Conservation (phyloP, 148 eudicot genomes). For the Nyssa sinensis region DNA sequence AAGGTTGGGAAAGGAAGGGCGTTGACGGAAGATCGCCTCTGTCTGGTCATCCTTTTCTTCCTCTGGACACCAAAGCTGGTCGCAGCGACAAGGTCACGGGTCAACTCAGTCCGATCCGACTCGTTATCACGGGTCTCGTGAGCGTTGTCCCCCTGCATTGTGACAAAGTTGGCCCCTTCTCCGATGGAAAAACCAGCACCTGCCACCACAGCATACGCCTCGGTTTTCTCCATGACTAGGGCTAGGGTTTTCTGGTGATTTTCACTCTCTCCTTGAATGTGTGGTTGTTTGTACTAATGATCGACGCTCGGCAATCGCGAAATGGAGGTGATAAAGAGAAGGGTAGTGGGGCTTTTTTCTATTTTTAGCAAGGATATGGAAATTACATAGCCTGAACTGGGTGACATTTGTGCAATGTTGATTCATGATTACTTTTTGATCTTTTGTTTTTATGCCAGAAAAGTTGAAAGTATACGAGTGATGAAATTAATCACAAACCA, state of each 20-base stretch:
- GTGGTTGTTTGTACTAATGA: background rate
- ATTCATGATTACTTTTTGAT: conserved; percentile 19
- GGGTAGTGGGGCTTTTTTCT: conserved; percentile 2
- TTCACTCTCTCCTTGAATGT: background rate
- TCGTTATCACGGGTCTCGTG: background rate
- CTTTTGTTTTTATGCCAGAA: background rate
- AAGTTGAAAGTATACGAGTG: background rate
- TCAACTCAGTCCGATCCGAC: conserved; percentile 5
- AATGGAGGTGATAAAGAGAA: conserved; percentile 3
- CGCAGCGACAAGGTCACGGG: background rate
- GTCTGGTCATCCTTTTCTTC: conserved; percentile 29
- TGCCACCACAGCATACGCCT: conserved; percentile 23
- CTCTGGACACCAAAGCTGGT: background rate
- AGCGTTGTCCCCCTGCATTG: background rate
- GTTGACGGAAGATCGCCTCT: conserved; percentile 16
- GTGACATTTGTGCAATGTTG: conserved; percentile 32
- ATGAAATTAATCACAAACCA: too few relatives aligned
- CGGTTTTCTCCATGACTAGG: conserved; percentile 15
- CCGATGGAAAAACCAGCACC: conserved; percentile 10
- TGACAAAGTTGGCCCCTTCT: background rate
- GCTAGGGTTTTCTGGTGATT: background rate
- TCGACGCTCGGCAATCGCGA: conserved; percentile 23
- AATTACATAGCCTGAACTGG: background rate
- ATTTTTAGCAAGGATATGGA: background rate
- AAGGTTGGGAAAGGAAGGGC: conserved; percentile 13